A percentile compares a stretch with the other conserved stretches of the same genome.
Evolutionary conservation across 306 rosid genomes (phyloP).

Genomic region (Dryas octopetala): DNA sequence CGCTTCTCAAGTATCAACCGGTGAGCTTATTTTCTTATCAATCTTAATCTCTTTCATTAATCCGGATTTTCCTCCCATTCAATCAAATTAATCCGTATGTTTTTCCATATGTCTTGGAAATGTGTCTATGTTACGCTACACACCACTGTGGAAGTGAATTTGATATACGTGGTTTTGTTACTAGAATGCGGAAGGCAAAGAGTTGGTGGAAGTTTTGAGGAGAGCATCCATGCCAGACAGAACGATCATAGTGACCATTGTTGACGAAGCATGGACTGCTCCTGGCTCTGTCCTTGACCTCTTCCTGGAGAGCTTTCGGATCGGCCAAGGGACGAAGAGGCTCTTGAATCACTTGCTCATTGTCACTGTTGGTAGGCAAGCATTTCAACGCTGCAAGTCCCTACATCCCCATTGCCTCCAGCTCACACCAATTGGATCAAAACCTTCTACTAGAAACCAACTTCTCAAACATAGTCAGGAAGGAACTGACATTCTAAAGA

Average conservation of each 20-base stretch:
- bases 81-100: too few relatives aligned
- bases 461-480: constrained; percentile 26
- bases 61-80: too few relatives aligned
- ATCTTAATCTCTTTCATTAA: background rate
- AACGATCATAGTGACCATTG: constrained; percentile 48
- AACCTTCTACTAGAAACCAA: constrained; percentile 18
- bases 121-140: too few relatives aligned
- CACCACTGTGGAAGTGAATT: too few relatives aligned
- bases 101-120: too few relatives aligned
- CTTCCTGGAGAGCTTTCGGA: constrained; percentile 50
- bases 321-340: constrained; percentile 42
- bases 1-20: constrained; percentile 5
- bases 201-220: constrained; percentile 36
- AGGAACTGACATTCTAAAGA: constrained; percentile 32
- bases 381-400: constrained; percentile 39
- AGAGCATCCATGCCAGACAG: constrained; percentile 43
- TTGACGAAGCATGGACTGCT: constrained; percentile 48
- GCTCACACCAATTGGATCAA: constrained; percentile 30
- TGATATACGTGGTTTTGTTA: background rate
- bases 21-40: constrained; percentile 13
- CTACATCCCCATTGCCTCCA: constrained; percentile 53
- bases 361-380: constrained; percentile 38
- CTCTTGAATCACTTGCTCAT: constrained; percentile 51
- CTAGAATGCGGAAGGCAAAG: constrained; percentile 21
- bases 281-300: constrained; percentile 54